Evolutionary conservation across 2,329 filamentous ascomycete genomes (phyloP), one percentile per base, ranked within the genome.

Genomic region (Clarireedia hainanense): DNA sequence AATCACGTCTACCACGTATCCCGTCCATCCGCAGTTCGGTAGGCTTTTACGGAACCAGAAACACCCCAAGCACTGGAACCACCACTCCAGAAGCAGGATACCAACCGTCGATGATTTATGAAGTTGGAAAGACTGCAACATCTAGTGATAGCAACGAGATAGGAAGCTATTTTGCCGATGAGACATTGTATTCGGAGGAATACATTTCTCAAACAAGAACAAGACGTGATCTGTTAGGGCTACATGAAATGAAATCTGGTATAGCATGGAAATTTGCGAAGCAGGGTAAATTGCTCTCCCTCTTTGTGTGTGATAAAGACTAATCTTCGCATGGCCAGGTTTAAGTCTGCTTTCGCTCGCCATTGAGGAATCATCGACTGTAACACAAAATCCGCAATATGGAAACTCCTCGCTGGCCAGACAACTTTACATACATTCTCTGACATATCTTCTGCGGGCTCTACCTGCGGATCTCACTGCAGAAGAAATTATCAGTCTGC

Each of bases 401-500:
- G 67, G 67, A 24, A 71, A 75, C 47, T 57, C 71, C 2, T 64
- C 68, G n/a, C 76, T 82, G 61, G 78, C 80, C 50, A 76, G 84
- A 26, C 80, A 81, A 60, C 75, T 85, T 9, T 88, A 86, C 67
- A 70, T 88, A 49, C 80, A 86, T 62, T 78, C 81, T 57, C 69
- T 85, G 4, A 77, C 79, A 2, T 86, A 86, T 66, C 73, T 88
- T 24, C 74, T 88, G n/a, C 77, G 77, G 58, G 84, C 79, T 6
- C 74, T 88, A 0, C 85, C 85, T 0, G 58, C 69, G 1, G 73
- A 85, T 50, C 75, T 88, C 30, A 78, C 76, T 34, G 69, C 71
- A 2, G 75, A 77, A 59, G 85, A 88, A 65, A 67, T 71, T 27
- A 65, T 76, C 24, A 75, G 75, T 47, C 71, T 86, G 4, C 75